Evolutionary conservation across 352 stramenopile genomes (phyloP).

Genomic region (Paralagenidium karlingii): DNA sequence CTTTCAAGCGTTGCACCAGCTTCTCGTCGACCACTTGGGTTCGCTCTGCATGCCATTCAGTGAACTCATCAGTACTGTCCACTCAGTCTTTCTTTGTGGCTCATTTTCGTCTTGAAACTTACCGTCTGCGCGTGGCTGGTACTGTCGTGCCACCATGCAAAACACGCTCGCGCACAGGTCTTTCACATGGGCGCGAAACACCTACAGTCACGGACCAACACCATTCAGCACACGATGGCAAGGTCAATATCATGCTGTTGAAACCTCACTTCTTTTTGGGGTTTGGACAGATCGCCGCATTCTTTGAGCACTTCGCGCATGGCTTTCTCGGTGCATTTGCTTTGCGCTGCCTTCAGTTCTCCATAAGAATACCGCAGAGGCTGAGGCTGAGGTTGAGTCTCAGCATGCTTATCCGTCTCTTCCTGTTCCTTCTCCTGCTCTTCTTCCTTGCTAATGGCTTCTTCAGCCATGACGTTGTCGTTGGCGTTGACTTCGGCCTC

Average conservation of each 20-base stretch:
- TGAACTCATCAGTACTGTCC: not conserved
- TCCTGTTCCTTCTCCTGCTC: conserved; percentile 8
- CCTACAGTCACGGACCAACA: conserved; percentile 6
- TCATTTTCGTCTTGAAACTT: too few relatives aligned
- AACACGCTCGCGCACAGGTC: conserved; percentile 68
- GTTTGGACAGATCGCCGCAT: conserved; percentile 28
- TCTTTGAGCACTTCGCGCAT: conserved; percentile 26
- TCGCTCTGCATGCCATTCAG: not conserved
- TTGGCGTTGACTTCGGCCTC: conserved; percentile 1
- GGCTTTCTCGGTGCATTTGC: conserved; percentile 44
- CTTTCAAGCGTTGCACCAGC: conserved; percentile 20
- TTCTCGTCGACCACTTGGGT: conserved; percentile 19
- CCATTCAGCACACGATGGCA: not conserved
- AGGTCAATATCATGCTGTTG: not conserved
- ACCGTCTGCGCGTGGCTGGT: conserved; percentile 57
- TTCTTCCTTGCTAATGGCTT: conserved; percentile 2
- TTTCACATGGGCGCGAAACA: conserved; percentile 62
- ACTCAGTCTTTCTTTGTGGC: too few relatives aligned
- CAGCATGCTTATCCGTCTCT: too few relatives aligned
- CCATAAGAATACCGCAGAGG: conserved; percentile 50
- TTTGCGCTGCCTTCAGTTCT: conserved; percentile 68
- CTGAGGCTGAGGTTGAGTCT: too few relatives aligned
- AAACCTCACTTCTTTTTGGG: conserved; percentile 29
- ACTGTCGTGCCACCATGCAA: conserved; percentile 43
- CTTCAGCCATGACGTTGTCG: not conserved